phyloP scores from a whole-genome alignment of 352 stramenopile species.

The Aphanomyces invadans region DNA sequence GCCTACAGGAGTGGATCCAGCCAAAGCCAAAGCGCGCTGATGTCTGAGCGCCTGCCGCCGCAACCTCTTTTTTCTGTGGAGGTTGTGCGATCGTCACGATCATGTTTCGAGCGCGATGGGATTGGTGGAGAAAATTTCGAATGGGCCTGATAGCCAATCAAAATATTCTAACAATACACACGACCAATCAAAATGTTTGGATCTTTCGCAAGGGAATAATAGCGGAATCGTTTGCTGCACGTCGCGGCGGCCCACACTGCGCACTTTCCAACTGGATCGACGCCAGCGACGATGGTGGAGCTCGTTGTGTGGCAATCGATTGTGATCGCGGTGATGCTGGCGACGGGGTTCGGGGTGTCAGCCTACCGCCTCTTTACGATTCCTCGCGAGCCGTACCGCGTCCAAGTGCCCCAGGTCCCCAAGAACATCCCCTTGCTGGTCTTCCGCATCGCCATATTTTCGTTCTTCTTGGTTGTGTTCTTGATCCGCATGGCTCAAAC shows the following conservation, averaged over 20 bases:
- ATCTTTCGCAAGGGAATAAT: not conserved
- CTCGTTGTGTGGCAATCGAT: constrained; percentile 3
- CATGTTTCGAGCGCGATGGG: no score
- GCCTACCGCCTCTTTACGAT: constrained; percentile 1
- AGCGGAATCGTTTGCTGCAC: no score
- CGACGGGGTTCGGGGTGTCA: not conserved
- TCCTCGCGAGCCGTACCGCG: not conserved
- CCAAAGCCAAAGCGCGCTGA: no score
- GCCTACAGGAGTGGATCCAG: no score
- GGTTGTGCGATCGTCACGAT: no score
- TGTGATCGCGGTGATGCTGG: constrained; percentile 4
- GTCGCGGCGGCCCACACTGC: no score
- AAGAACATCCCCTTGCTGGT: not conserved
- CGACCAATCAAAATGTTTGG: not conserved
- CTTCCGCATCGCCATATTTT: constrained; percentile 2
- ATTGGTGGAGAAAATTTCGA: not conserved
- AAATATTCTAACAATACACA: not conserved
- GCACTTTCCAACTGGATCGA: not conserved
- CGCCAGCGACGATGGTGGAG: not conserved
- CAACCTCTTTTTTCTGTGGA: no score
- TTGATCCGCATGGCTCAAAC: not conserved
- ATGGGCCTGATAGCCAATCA: not conserved
- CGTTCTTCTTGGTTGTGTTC: not conserved
- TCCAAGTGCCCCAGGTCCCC: not conserved
- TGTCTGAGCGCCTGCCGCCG: no score